Conservation (phyloP, 495 filamentous ascomycete species). For the Glonium stellatum region DNA sequence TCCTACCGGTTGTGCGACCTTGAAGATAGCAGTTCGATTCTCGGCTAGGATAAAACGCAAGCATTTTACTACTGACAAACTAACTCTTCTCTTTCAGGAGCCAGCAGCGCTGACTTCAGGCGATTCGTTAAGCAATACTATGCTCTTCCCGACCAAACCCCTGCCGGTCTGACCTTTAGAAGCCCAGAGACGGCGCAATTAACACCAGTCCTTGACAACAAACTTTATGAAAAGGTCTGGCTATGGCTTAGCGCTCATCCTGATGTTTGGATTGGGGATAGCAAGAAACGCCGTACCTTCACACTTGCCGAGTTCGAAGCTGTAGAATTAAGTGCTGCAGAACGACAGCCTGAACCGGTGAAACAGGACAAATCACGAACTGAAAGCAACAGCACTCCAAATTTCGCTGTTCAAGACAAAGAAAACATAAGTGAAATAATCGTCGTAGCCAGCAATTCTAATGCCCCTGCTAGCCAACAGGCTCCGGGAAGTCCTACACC, state of each 20-base stretch:
- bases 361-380: too few relatives aligned
- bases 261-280: slow-evolving; percentile 45
- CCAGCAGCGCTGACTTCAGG: slow-evolving; percentile 21
- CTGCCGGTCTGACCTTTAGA: neutral
- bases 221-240: slow-evolving; percentile 49
- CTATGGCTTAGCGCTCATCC: slow-evolving; percentile 48
- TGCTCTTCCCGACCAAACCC: slow-evolving; percentile 2
- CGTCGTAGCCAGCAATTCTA: too few relatives aligned
- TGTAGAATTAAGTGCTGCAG: neutral
- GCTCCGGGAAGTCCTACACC: too few relatives aligned
- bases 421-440: too few relatives aligned
- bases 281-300: slow-evolving; percentile 41
- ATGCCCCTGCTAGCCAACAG: too few relatives aligned
- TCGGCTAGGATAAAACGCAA: neutral
- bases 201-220: slow-evolving; percentile 38
- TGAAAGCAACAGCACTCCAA: too few relatives aligned
- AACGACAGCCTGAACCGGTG: too few relatives aligned
- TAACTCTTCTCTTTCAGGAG: slow-evolving; percentile 18
- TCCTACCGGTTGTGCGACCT: neutral
- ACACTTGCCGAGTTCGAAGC: slow-evolving; percentile 44
- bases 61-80: neutral
- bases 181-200: neutral
- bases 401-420: too few relatives aligned
- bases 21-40: slow-evolving; percentile 9
- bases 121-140: slow-evolving; percentile 20